Percentiles rank a stretch among this genome's conserved stretches.
phyloP scores from a whole-genome alignment of 2,329 filamentous ascomycete genomes.

The Fusarium lyarnte region DNA sequence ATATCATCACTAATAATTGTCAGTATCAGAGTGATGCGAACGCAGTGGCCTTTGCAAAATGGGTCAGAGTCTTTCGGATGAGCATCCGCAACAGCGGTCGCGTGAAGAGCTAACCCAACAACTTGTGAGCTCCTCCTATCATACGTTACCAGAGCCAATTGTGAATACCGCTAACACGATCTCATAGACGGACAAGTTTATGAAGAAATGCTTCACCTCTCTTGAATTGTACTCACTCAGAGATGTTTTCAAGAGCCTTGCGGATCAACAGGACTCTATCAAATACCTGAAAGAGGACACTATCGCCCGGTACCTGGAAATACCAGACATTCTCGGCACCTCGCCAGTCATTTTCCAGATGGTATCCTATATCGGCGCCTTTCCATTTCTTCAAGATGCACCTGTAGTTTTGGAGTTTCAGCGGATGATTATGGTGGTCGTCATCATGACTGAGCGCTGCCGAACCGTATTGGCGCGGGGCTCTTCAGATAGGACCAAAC shows the following conservation, averaged over 20 bases:
- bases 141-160: conserved; percentile 3
- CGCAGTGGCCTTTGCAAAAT: conserved; percentile 49
- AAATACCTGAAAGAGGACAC: conserved; percentile 75
- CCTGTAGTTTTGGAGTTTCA: conserved; percentile 76
- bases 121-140: conserved; percentile 54
- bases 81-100: conserved; percentile 55
- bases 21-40: conserved; percentile 37
- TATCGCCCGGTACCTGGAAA: conserved; percentile 75
- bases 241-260: conserved; percentile 76
- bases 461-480: conserved; percentile 68
- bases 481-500: conserved; percentile 66
- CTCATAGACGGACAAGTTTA: conserved; percentile 68
- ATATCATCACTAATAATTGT: conserved; percentile 15
- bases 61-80: conserved; percentile 63
- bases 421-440: conserved; percentile 76
- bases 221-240: conserved; percentile 79
- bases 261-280: conserved; percentile 69
- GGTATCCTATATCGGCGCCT: conserved; percentile 75
- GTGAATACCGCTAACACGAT: conserved; percentile 8
- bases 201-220: conserved; percentile 74
- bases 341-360: conserved; percentile 78
- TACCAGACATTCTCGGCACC: conserved; percentile 74
- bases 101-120: conserved; percentile 62
- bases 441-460: conserved; percentile 77
- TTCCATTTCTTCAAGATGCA: conserved; percentile 76